Evolutionary conservation across 1,139 yeast species (phyloP).

Genomic region (Hanseniaspora sp.): DNA sequence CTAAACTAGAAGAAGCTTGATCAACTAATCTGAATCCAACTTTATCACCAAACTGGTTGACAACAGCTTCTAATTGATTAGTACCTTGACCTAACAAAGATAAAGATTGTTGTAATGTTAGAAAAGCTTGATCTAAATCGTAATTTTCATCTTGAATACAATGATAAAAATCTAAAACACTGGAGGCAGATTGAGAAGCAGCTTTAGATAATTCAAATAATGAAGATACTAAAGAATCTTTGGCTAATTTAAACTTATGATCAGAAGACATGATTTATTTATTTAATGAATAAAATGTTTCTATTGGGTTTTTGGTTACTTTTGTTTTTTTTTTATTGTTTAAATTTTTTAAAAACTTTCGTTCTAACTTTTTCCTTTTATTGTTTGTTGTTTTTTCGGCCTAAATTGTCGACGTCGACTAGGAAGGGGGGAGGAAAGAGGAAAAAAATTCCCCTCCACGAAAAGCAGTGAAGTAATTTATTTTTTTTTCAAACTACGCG

Average conservation of each 20-base stretch:
- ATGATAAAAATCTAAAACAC: conserved; percentile 64
- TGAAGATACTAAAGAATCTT: conserved; percentile 47
- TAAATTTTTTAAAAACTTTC: neutral
- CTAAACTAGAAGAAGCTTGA: conserved; percentile 20
- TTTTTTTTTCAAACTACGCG: neutral
- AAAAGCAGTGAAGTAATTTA: no score
- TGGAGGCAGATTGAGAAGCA: conserved; percentile 68
- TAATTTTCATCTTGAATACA: conserved; percentile 34
- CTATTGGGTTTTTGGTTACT: neutral
- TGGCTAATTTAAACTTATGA: conserved; percentile 24
- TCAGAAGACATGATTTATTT: conserved; percentile 6
- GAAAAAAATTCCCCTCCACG: no score
- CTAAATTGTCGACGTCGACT: neutral
- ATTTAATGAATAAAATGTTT: neutral
- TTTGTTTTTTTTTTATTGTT: neutral
- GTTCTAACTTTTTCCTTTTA: neutral
- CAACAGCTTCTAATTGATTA: conserved; percentile 25
- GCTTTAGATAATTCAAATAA: conserved; percentile 71
- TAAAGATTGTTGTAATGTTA: conserved; percentile 29
- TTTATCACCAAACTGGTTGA: conserved; percentile 22
- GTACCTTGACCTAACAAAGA: conserved; percentile 29
- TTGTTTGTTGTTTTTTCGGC: neutral
- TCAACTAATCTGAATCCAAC: conserved; percentile 29
- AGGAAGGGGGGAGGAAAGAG: neutral
- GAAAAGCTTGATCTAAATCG: conserved; percentile 30